A percentile compares a stretch with the other conserved stretches of the same genome.
phyloP scores from a whole-genome alignment of 2,329 filamentous ascomycete genomes.

The Cercospora sojina region DNA sequence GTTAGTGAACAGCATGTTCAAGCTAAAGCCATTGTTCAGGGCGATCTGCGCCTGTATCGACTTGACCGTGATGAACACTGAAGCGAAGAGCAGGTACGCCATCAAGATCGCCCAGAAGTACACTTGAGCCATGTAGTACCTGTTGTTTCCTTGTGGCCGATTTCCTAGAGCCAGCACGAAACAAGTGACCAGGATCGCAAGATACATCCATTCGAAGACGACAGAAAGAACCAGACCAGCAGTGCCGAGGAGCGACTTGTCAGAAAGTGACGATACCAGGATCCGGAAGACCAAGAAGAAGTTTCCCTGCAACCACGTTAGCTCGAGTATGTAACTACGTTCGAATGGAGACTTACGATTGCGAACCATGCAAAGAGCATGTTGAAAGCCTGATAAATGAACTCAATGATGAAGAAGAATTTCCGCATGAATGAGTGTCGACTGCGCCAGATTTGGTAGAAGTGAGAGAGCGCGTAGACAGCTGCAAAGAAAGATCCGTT shows the following conservation, averaged over 20 bases:
- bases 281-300: conserved; percentile 99
- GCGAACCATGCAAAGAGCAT: conserved; percentile 99
- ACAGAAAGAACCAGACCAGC: conserved; percentile 79
- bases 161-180: conserved; percentile 95
- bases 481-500: conserved; percentile 99
- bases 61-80: conserved; percentile 87
- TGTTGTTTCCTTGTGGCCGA: conserved; percentile 88
- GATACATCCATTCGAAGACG: conserved; percentile 94
- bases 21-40: conserved; percentile 62
- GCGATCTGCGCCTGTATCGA: conserved; percentile 73
- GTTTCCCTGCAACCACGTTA: conserved; percentile 60
- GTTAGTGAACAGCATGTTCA: conserved; percentile 77
- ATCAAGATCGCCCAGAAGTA: conserved; percentile 97
- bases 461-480: conserved; percentile 90
- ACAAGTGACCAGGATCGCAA: conserved; percentile 85
- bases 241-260: conserved; percentile 66
- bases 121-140: conserved; percentile 95
- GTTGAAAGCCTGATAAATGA: conserved; percentile 89
- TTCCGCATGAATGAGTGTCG: conserved; percentile 86
- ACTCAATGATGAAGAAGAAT: conserved; percentile 86
- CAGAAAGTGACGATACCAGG: conserved; percentile 79
- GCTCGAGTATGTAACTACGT: not conserved
- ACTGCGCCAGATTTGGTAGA: conserved; percentile 92
- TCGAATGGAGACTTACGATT: conserved; percentile 56
- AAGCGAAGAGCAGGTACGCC: conserved; percentile 92